Evolutionary conservation across 2,329 filamentous ascomycete genomes (phyloP), one percentile per base, ranked within the genome.

Genomic region (Trichophaea hybrida): DNA sequence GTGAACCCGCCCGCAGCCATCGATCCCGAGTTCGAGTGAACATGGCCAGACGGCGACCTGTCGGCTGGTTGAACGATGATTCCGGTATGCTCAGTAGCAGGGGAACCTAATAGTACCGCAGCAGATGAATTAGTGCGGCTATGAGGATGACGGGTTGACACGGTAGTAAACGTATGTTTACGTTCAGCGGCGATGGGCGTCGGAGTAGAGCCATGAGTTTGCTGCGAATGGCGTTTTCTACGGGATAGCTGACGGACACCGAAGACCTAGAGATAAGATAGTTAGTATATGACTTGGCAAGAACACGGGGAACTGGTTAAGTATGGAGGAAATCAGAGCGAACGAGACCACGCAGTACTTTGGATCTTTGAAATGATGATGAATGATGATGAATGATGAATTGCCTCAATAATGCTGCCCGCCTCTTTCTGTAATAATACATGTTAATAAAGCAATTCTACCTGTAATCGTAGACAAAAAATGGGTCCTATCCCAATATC

Each of bases 191-290:
- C 83, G 60, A 80, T 79, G 55, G 96, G 75, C 79, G 52, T 55
- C n/a, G 52, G 52, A 8, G 52, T 2, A 43, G 52, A 35, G 34
- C 58, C 58, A 44, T 59, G 62, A 15, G 50, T 52, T 46, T 61
- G 56, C 35, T 64, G 24, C 43, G 55, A 48, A 35, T 57, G 40
- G 8, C 55, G 61, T 48, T 65, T 65, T 48, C 89, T 82, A 64
- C 86, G 82, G 10, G 87, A 87, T 44, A 96, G 76, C 71, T 96
- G 89, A 51, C 90, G 85, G 79, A 90, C 88, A 55, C 90, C 90
- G 70, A 96, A 94, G 50, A 90, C 88, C 73, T 75, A 64, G n/a
- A 62, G 17, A 56, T 13, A 44, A 17, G 48, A 57, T 51, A 55
- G 50, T 53, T 52, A 64, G 61, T n/a, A 60, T n/a, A 44, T 24